Percentiles rank a stretch among this genome's conserved stretches.
Evolutionary conservation across 192 early-diverging fungal species (phyloP).

Genomic region (Entophlyctis luteolus): DNA sequence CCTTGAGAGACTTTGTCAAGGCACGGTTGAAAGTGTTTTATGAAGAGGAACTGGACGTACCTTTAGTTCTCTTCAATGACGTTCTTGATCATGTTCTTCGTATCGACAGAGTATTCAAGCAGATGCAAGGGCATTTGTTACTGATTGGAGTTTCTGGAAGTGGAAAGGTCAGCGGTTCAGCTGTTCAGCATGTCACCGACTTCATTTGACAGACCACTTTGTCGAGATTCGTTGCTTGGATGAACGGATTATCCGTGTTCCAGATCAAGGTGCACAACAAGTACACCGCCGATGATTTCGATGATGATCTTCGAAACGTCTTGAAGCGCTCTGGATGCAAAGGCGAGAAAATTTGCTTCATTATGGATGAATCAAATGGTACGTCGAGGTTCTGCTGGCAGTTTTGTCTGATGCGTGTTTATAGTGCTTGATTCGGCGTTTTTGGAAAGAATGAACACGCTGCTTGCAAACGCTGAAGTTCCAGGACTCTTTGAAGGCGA

Average conservation of each 20-base stretch:
- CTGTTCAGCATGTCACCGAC: not conserved
- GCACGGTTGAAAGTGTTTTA: conserved; percentile 96
- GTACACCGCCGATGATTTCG: conserved; percentile 94
- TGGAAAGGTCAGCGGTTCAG: conserved; percentile 61
- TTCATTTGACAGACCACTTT: conserved; percentile 67
- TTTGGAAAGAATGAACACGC: conserved; percentile 99
- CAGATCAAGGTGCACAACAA: conserved; percentile 98
- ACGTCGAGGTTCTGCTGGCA: no score
- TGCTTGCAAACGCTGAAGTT: conserved; percentile 97
- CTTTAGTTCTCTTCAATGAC: conserved; percentile 94
- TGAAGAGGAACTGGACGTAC: conserved; percentile 98
- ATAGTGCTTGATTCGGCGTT: conserved; percentile 91
- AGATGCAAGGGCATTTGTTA: conserved; percentile 96
- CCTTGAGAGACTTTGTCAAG: conserved; percentile 86
- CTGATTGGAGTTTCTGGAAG: conserved; percentile 96
- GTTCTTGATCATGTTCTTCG: conserved; percentile 96
- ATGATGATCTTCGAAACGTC: conserved; percentile 90
- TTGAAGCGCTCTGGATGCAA: conserved; percentile 89
- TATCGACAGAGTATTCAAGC: conserved; percentile 97
- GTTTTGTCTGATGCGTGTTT: no score
- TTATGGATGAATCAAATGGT: conserved; percentile 93
- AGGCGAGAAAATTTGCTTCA: conserved; percentile 96
- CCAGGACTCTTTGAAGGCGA: conserved; percentile 99
- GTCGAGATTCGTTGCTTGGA: conserved; percentile 99
- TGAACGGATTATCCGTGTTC: conserved; percentile 95